Conservation (phyloP, 108 stramenopile genomes). For the Conticribra weissflogii region DNA sequence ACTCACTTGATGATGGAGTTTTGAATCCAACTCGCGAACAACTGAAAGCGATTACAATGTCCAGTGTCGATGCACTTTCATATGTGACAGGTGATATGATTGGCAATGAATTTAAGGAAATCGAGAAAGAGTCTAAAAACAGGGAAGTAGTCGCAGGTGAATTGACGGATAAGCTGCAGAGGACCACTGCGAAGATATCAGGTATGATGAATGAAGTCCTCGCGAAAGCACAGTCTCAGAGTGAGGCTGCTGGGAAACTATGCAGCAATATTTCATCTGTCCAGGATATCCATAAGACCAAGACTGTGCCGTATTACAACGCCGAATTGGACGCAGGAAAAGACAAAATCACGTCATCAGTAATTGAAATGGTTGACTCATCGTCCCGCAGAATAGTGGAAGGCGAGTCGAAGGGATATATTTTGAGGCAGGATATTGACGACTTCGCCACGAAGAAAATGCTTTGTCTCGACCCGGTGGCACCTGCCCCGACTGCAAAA, state of each 20-base stretch:
- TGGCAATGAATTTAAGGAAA: slow-evolving; percentile 7
- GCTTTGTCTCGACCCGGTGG: slow-evolving; percentile 43
- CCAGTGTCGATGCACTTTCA: slow-evolving; percentile 20
- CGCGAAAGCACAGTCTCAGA: slow-evolving; percentile 31
- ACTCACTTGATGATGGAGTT: slow-evolving; percentile 28
- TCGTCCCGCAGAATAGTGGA: slow-evolving; percentile 13
- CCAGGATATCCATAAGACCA: slow-evolving; percentile 15
- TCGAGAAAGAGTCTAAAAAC: slow-evolving; percentile 21
- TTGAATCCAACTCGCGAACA: slow-evolving; percentile 27
- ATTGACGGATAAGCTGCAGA: slow-evolving; percentile 23
- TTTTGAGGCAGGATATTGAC: slow-evolving; percentile 32
- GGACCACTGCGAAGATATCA: slow-evolving; percentile 3
- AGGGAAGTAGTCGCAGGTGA: slow-evolving; percentile 13
- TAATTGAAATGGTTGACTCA: slow-evolving; percentile 19
- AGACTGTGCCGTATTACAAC: slow-evolving; percentile 14
- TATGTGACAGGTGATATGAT: slow-evolving; percentile 17
- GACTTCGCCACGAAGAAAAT: slow-evolving; percentile 48
- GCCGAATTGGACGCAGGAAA: slow-evolving; percentile 42
- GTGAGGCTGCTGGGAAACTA: slow-evolving; percentile 19
- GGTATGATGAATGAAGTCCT: slow-evolving; percentile 24
- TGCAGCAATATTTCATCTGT: slow-evolving; percentile 2
- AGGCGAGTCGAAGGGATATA: slow-evolving; percentile 11
- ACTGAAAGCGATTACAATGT: slow-evolving; percentile 30
- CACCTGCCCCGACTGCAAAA: slow-evolving; percentile 30
- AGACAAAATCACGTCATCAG: slow-evolving; percentile 21